phyloP scores from a whole-genome alignment of 2,329 filamentous ascomycete species.

The Mycosphaerelloides madeirae region DNA sequence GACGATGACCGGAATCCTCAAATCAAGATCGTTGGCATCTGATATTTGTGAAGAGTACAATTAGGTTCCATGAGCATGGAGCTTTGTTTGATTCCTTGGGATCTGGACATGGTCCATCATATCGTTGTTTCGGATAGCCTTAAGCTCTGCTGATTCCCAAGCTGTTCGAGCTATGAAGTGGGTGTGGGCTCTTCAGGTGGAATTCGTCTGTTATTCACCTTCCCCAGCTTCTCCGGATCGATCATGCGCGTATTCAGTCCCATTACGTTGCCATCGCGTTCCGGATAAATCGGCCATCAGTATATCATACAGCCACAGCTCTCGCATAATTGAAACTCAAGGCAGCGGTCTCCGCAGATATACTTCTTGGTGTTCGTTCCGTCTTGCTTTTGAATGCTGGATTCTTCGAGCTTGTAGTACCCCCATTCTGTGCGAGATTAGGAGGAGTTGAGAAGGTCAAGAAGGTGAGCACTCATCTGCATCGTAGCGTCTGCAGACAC shows the following conservation, averaged over 20 bases:
- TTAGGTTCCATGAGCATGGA: no score
- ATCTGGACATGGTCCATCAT: no score
- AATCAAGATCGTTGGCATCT: no score
- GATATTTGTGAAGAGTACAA: no score
- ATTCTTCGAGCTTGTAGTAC: slow-evolving; percentile 18
- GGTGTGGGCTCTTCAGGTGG: no score
- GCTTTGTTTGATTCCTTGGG: no score
- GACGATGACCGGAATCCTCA: no score
- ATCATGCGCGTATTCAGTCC: background rate
- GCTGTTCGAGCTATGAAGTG: no score
- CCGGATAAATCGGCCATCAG: background rate
- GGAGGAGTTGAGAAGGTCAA: no score
- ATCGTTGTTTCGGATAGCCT: no score
- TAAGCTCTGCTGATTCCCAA: no score
- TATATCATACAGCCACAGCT: background rate
- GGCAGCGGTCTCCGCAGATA: background rate
- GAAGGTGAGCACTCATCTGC: background rate
- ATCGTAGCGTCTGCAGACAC: slow-evolving; percentile 25
- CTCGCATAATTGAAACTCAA: background rate
- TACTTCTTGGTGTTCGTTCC: background rate
- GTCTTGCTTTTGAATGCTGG: background rate
- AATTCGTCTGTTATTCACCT: background rate
- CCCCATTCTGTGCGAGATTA: slow-evolving; percentile 15
- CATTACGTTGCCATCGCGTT: background rate
- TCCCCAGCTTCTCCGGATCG: background rate